Conservation (phyloP, 164 flowering plant genomes). For the Houttuynia cordata region DNA sequence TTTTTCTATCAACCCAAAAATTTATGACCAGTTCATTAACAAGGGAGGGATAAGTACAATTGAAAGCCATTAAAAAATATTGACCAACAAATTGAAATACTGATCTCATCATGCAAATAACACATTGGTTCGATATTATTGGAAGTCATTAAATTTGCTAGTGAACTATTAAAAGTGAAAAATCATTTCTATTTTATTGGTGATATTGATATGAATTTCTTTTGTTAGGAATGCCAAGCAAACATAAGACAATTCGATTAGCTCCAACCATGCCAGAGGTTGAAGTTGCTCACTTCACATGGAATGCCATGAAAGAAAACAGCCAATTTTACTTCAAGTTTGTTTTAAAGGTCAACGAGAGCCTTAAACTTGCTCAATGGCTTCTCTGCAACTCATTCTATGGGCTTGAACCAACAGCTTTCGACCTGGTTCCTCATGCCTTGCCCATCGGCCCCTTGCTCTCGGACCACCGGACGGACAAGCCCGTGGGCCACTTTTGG, state of each 20-base stretch:
- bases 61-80: no score
- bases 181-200: no score
- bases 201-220: not conserved
- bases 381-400: slow-evolving; percentile 11
- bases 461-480: not conserved
- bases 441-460: slow-evolving; percentile 11
- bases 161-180: not conserved
- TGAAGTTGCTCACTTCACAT: slow-evolving; percentile 3
- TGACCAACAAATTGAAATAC: no score
- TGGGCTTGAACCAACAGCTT: slow-evolving; percentile 6
- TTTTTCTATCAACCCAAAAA: no score
- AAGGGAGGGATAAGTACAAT: no score
- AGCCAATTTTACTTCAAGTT: not conserved
- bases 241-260: slow-evolving; percentile 16
- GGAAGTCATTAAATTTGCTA: not conserved
- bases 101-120: not conserved
- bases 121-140: not conserved
- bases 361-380: slow-evolving; percentile 2
- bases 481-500: slow-evolving; percentile 6
- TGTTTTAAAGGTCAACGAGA: not conserved
- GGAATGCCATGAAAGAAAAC: slow-evolving; percentile 4
- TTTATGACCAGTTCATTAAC: no score
- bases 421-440: slow-evolving; percentile 1
- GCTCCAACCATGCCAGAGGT: slow-evolving; percentile 18
- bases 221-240: not conserved